Evolutionary conservation across 169 alveolate genomes (phyloP), one percentile per base, ranked within the genome.

Genomic region (Plasmodium sp.): DNA sequence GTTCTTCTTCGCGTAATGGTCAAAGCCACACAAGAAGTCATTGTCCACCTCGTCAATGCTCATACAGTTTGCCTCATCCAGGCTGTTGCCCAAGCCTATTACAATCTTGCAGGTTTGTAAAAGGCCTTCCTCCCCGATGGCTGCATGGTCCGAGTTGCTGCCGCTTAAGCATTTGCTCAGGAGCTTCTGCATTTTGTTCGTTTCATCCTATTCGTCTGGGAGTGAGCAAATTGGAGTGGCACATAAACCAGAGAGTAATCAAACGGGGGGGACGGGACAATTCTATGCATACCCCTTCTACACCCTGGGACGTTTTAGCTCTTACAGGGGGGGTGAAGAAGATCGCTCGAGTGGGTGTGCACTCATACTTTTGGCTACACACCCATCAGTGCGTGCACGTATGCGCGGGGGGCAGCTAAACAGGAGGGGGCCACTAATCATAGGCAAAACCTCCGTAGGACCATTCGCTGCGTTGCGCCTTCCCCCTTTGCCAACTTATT

Each of bases 21-120:
- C 93, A 85, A 67, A 67, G 43, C 73, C 67, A 22, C 93, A 86
- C n/a, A 86, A 75, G 67, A 75, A 86, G 36, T 79, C 85, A 18
- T 86, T 86, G 16, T 77, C 93, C 2, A 77, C 33, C 5, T 51
- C 16, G 31, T 71, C 83, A 75, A 31, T 45, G 2, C 77, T 41
- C 67, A 86, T 31, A 86, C 85, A 77, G 77, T 77, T 77, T 10
- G 54, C 54, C 45, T 77, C 93, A 77, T 54, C 79, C 54, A 36
- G 48, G 16, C 39, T 80, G 27, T 86, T 27, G 12, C 48, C 58
- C 43, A 86, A 71, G 62, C 86, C 77, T 39, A 45, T 79, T 14
- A 56, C 33, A 39, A 79, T 12, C 3, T 86, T 75, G 34, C 93
- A 86, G 2, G 85, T 75, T 77, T 86, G 72, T 22, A 86, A 77